Evolutionary conservation across 768 basidiomycete genomes (phyloP).

Genomic region (Mycena alexandri): DNA sequence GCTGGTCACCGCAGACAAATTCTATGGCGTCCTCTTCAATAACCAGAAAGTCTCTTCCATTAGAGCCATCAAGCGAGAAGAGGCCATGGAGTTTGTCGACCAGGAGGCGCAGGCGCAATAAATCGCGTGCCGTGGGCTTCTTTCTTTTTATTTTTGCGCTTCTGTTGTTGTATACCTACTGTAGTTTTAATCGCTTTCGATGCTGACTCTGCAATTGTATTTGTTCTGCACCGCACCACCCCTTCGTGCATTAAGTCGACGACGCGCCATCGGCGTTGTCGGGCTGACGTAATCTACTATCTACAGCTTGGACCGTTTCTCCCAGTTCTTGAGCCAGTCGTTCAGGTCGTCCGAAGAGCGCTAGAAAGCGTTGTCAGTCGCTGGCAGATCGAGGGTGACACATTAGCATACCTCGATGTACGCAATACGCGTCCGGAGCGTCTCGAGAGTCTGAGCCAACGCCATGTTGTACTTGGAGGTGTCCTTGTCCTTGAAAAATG

Average conservation of each 20-base stretch:
- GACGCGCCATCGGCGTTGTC: not conserved
- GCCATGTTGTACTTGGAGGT: slow-evolving; percentile 75
- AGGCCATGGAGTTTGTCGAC: slow-evolving; percentile 96
- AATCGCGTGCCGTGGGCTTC: not conserved
- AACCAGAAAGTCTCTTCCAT: slow-evolving; percentile 96
- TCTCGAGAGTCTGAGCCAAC: slow-evolving; percentile 77
- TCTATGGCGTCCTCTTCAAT: slow-evolving; percentile 97
- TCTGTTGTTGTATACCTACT: slow-evolving; percentile 33
- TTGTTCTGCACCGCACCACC: slow-evolving; percentile 40
- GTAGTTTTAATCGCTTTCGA: slow-evolving; percentile 29
- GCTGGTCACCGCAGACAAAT: slow-evolving; percentile 95
- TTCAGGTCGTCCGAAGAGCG: slow-evolving; percentile 70
- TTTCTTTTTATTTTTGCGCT: slow-evolving; percentile 2
- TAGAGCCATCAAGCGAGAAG: slow-evolving; percentile 86
- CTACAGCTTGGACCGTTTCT: slow-evolving; percentile 40
- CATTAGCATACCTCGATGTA: slow-evolving; percentile 68
- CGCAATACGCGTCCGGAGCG: slow-evolving; percentile 68
- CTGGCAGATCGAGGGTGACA: not conserved
- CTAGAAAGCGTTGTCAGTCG: slow-evolving; percentile 46
- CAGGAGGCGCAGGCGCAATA: slow-evolving; percentile 49
- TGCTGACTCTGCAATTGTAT: slow-evolving; percentile 35
- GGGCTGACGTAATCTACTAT: slow-evolving; percentile 33
- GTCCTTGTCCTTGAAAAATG: slow-evolving; percentile 86
- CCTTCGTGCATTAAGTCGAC: too few species aligned
- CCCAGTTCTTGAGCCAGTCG: slow-evolving; percentile 64